Conservation (phyloP, 768 basidiomycete species). For the Tremella fuciformis region DNA sequence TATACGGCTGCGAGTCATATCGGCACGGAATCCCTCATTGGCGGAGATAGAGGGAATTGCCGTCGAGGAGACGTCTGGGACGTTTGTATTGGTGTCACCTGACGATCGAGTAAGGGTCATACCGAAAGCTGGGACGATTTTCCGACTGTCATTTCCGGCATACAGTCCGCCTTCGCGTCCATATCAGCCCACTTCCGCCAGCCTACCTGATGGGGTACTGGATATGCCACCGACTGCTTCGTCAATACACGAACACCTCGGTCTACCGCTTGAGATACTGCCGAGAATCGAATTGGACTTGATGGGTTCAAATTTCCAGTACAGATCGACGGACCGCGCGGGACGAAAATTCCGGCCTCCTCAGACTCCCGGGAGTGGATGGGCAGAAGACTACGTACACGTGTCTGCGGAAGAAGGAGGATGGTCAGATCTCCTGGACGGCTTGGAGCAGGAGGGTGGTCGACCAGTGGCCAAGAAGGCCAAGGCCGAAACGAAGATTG, state of each 20-base stretch:
- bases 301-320: conserved; percentile 39
- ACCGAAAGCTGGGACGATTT: conserved; percentile 44
- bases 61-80: conserved; percentile 48
- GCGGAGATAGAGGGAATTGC: conserved; percentile 35
- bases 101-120: conserved; percentile 31
- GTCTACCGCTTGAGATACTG: conserved; percentile 10
- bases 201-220: background rate
- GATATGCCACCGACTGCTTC: conserved; percentile 1
- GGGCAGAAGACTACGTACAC: conserved; percentile 45
- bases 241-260: conserved; percentile 16
- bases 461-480: background rate
- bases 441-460: background rate
- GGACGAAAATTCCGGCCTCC: conserved; percentile 47
- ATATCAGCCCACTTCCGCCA: background rate
- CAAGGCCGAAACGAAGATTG: conserved; percentile 9
- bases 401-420: conserved; percentile 22
- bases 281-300: conserved; percentile 40
- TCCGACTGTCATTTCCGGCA: conserved; percentile 41
- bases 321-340: conserved; percentile 42
- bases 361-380: conserved; percentile 39
- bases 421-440: conserved; percentile 15
- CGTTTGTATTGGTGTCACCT: conserved; percentile 38
- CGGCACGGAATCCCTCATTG: conserved; percentile 32
- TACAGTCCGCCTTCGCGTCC: conserved; percentile 25
- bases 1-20: conserved; percentile 18